These are phyloP conservation scores for Phragmites australis DNA, from an alignment of 176 grass and related monocot genomes.

Conservation along the genomic window DNA sequence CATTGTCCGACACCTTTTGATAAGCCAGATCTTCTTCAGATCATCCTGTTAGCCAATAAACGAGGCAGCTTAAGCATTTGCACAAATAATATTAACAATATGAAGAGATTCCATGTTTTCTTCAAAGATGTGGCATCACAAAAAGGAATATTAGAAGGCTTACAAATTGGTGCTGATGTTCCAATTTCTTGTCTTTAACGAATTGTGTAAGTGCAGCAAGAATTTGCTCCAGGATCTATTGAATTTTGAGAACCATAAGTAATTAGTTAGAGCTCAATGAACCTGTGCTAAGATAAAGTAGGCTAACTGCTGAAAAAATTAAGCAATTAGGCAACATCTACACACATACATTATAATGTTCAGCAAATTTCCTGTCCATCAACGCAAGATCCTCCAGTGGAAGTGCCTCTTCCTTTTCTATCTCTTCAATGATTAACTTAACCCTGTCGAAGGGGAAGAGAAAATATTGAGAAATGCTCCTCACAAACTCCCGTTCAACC, in stretches of 20 bases:
- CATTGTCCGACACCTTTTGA: slow-evolving; percentile 97
- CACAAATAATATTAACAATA: neutral
- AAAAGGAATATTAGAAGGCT: slow-evolving; percentile 28
- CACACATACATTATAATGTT: slow-evolving; percentile 84
- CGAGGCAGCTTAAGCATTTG: neutral
- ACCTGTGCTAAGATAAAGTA: slow-evolving; percentile 12
- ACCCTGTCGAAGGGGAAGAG: slow-evolving; percentile 52
- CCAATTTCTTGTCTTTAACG: slow-evolving; percentile 95
- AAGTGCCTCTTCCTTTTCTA: slow-evolving; percentile 85
- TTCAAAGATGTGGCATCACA: neutral
- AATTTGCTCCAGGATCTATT: slow-evolving; percentile 95
- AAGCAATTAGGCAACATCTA: slow-evolving; percentile 5
- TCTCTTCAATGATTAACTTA: slow-evolving; percentile 93
- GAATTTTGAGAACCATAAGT: slow-evolving; percentile 25
- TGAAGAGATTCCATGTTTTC: slow-evolving; percentile 5
- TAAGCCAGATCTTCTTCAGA: slow-evolving; percentile 94
- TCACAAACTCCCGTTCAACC: neutral
- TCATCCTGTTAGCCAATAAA: slow-evolving; percentile 72
- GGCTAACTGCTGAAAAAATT: neutral
- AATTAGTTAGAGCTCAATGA: slow-evolving; percentile 15
- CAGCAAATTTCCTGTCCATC: slow-evolving; percentile 98
- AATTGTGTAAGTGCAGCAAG: slow-evolving; percentile 91
- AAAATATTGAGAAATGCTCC: neutral
- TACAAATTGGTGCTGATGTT: slow-evolving; percentile 98
- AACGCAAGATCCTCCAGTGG: slow-evolving; percentile 88